Conservation (phyloP, 2,329 filamentous ascomycete genomes). For the Aureobasidium sp. region DNA sequence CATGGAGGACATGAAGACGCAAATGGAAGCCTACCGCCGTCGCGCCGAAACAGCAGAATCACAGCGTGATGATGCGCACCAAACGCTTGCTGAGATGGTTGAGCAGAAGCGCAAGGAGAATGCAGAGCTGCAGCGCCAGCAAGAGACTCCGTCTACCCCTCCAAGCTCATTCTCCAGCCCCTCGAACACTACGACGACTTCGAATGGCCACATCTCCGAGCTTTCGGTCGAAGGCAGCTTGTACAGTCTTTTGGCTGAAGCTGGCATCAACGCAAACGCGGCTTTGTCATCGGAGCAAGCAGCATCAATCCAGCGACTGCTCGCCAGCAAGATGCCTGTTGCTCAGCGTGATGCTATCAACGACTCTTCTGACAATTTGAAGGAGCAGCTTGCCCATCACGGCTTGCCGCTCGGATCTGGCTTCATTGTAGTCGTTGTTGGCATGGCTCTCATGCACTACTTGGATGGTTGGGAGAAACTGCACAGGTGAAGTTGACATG, state of each 20-base stretch:
- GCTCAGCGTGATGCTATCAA: neutral
- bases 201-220: neutral
- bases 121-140: neutral
- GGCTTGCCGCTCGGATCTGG: slow-evolving; percentile 6
- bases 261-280: neutral
- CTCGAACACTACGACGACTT: neutral
- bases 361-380: neutral
- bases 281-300: slow-evolving; percentile 10
- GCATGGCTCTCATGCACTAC: slow-evolving; percentile 10
- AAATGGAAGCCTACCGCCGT: slow-evolving; percentile 68
- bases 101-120: slow-evolving; percentile 54
- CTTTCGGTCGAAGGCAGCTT: neutral
- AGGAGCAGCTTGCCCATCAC: slow-evolving; percentile 4
- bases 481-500: slow-evolving; percentile 9
- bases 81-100: slow-evolving; percentile 80
- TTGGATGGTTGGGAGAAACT: slow-evolving; percentile 11
- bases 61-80: slow-evolving; percentile 62
- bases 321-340: neutral
- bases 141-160: neutral
- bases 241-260: slow-evolving; percentile 1
- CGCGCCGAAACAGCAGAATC: slow-evolving; percentile 71
- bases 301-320: neutral
- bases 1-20: slow-evolving; percentile 70
- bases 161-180: neutral
- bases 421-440: slow-evolving; percentile 4